Percentiles rank a stretch among this genome's conserved stretches.
Conservation (phyloP, 2,329 filamentous ascomycete genomes). For the Cercospora sojina region DNA sequence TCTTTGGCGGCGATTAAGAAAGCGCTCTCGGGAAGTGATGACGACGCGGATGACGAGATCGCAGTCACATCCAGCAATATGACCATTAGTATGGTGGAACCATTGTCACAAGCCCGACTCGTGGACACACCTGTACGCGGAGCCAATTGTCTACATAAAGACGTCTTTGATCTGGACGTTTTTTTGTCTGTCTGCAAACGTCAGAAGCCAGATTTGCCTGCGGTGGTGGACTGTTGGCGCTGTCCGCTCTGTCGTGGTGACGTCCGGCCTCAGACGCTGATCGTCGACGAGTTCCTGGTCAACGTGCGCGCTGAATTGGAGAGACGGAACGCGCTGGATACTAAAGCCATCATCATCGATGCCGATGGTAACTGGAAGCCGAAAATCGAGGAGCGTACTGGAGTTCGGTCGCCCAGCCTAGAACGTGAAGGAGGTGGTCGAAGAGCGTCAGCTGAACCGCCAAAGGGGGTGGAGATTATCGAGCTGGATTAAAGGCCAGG, state of each 20-base stretch:
- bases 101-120: constrained; percentile 49
- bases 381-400: constrained; percentile 31
- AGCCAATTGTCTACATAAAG: constrained; percentile 67
- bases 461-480: constrained; percentile 25
- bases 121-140: constrained; percentile 73
- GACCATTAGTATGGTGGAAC: constrained; percentile 49
- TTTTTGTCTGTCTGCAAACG: constrained; percentile 68
- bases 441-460: constrained; percentile 9
- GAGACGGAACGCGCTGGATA: constrained; percentile 39
- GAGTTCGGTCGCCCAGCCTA: constrained; percentile 31
- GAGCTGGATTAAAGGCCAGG: constrained; percentile 28
- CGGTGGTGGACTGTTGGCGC: constrained; percentile 69
- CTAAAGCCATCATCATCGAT: constrained; percentile 62
- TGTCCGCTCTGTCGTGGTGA: constrained; percentile 82
- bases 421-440: constrained; percentile 28
- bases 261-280: constrained; percentile 69
- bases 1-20: constrained; percentile 61
- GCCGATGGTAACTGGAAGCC: constrained; percentile 64
- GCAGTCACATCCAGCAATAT: constrained; percentile 42
- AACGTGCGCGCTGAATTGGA: constrained; percentile 57
- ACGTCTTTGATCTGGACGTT: constrained; percentile 86
- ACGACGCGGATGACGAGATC: constrained; percentile 58
- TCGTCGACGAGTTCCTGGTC: constrained; percentile 71
- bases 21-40: constrained; percentile 38
- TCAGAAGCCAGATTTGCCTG: constrained; percentile 35